Percentiles rank a stretch among this genome's conserved stretches.
Conservation (phyloP, 2,329 filamentous ascomycete species). For the Berkeleyomyces basicola region DNA sequence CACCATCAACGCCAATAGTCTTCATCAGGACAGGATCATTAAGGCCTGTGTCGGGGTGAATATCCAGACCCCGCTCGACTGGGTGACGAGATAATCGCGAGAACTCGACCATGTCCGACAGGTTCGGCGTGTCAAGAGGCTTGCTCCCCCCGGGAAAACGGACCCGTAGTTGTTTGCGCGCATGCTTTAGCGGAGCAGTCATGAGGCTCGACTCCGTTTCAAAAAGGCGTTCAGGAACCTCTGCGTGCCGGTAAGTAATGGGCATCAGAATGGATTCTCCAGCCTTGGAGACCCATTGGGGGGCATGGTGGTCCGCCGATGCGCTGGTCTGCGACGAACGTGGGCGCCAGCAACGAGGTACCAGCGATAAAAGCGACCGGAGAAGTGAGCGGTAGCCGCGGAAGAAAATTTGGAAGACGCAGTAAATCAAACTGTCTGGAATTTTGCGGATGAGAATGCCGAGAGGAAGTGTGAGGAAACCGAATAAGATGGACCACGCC, state of each 20-base stretch:
- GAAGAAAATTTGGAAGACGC: constrained; percentile 18
- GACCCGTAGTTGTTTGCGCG: constrained; percentile 5
- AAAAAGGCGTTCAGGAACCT: constrained; percentile 4
- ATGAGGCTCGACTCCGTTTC: not conserved
- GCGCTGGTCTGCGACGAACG: constrained; percentile 9
- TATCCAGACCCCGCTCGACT: constrained; percentile 21
- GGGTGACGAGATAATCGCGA: constrained; percentile 18
- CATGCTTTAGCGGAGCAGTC: constrained; percentile 11
- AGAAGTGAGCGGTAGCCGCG: constrained; percentile 14
- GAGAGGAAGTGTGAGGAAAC: constrained; percentile 49
- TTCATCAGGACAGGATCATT: constrained; percentile 24
- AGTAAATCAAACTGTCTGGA: constrained; percentile 22
- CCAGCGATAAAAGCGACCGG: constrained; percentile 11
- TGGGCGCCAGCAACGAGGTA: constrained; percentile 14
- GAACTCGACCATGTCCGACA: constrained; percentile 20
- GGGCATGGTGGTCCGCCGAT: constrained; percentile 11
- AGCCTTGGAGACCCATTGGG: constrained; percentile 17
- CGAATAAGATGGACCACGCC: constrained; percentile 53
- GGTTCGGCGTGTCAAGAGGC: constrained; percentile 16
- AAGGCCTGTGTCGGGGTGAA: constrained; percentile 25
- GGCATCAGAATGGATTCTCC: constrained; percentile 16
- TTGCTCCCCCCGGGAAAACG: constrained; percentile 10
- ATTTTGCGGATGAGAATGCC: constrained; percentile 27
- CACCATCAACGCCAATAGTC: constrained; percentile 16
- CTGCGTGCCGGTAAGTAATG: constrained; percentile 17